Conservation (phyloP, 2,329 filamentous ascomycete genomes). For the Colletotrichum tamarilloi region DNA sequence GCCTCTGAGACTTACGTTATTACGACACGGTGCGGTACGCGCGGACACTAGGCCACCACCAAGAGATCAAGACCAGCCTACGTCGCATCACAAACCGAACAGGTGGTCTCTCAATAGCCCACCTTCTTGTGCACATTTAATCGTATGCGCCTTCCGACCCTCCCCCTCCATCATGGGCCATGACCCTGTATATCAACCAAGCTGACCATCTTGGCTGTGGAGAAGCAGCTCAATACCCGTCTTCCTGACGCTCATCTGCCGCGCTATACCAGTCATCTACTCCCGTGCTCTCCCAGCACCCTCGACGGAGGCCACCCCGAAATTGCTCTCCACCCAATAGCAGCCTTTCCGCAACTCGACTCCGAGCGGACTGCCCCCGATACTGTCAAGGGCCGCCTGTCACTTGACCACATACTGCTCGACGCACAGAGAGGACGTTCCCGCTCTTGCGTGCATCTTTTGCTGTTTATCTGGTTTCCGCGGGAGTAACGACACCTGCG, state of each 20-base stretch:
- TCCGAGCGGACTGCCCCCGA: background rate
- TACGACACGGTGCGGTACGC: constrained; percentile 33
- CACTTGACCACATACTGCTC: constrained; percentile 21
- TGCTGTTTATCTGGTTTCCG: background rate
- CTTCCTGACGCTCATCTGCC: constrained; percentile 18
- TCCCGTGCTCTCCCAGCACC: constrained; percentile 8
- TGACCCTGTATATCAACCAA: constrained; percentile 20
- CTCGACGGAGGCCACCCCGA: constrained; percentile 20
- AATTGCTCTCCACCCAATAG: constrained; percentile 16
- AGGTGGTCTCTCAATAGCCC: constrained; percentile 21
- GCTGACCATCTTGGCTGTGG: constrained; percentile 20
- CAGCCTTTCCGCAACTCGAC: background rate
- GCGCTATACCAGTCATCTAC: constrained; percentile 18
- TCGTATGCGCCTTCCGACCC: constrained; percentile 8
- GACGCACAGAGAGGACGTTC: background rate
- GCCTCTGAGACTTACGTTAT: constrained; percentile 8
- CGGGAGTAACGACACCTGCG: background rate
- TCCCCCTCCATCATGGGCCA: background rate
- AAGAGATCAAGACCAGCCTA: background rate
- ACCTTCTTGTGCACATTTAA: background rate
- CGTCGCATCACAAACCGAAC: constrained; percentile 24
- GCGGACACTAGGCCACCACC: constrained; percentile 30
- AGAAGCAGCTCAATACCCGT: constrained; percentile 1
- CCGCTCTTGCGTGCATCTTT: background rate
- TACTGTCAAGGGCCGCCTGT: background rate